Conservation (phyloP, 306 rosid genomes). For the Spatholobus suberectus region DNA sequence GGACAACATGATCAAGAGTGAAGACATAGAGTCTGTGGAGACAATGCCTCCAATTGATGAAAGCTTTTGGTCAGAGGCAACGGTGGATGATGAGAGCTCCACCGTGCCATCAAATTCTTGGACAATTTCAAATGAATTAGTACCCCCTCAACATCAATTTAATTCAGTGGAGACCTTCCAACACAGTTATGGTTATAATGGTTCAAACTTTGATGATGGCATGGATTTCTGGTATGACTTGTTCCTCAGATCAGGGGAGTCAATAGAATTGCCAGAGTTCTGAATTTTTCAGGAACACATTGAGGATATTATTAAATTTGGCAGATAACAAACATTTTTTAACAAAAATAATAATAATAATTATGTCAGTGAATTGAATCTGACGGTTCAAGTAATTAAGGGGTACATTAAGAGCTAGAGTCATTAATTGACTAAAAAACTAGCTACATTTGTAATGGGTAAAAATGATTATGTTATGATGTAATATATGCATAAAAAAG, state of each 20-base stretch:
- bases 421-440: slow-evolving; percentile 26
- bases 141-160: slow-evolving; percentile 16
- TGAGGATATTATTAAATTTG: slow-evolving; percentile 15
- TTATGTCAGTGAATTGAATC: not conserved
- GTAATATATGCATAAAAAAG: not conserved
- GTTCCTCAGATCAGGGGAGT: slow-evolving; percentile 61
- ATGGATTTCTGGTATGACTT: slow-evolving; percentile 79
- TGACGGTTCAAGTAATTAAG: slow-evolving; percentile 14
- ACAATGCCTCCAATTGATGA: slow-evolving; percentile 53
- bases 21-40: slow-evolving; percentile 42
- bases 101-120: slow-evolving; percentile 25
- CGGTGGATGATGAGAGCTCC: slow-evolving; percentile 34
- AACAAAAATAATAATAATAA: not conserved
- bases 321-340: not conserved
- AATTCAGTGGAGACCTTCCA: slow-evolving; percentile 28
- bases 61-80: slow-evolving; percentile 64
- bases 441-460: not conserved
- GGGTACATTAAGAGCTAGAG: slow-evolving; percentile 21
- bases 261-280: slow-evolving; percentile 57
- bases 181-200: slow-evolving; percentile 4
- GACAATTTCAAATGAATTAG: slow-evolving; percentile 35
- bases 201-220: slow-evolving; percentile 47
- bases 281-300: slow-evolving; percentile 24
- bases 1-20: slow-evolving; percentile 29
- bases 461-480: not conserved